Evolutionary conservation across 345 rosid species (phyloP).

Genomic region (Citrus trifoliata): DNA sequence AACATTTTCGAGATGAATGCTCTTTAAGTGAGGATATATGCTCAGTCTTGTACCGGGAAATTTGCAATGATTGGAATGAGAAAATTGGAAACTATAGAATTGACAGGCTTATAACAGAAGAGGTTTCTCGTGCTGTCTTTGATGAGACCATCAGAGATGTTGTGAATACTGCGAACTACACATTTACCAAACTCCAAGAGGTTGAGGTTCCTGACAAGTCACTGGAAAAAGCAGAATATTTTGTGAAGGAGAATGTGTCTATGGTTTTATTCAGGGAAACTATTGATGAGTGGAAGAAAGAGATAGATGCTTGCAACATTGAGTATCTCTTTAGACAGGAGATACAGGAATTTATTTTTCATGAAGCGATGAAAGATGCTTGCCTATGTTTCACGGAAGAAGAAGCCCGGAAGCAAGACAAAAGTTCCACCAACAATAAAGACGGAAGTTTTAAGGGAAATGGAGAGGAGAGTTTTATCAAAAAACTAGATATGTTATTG

Average conservation of each 20-base stretch:
- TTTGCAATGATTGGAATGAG: constrained; percentile 25
- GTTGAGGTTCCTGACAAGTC: background rate
- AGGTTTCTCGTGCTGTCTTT: constrained; percentile 28
- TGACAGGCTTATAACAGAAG: constrained; percentile 25
- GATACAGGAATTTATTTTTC: constrained; percentile 12
- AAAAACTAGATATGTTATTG: constrained; percentile 3
- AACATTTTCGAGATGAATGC: constrained; percentile 7
- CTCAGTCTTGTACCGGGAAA: constrained; percentile 14
- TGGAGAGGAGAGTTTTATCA: constrained; percentile 15
- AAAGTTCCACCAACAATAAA: background rate
- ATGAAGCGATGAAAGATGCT: constrained; percentile 23
- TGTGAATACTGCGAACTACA: constrained; percentile 13
- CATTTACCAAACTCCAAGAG: constrained; percentile 10
- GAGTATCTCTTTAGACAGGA: constrained; percentile 29
- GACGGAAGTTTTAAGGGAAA: background rate
- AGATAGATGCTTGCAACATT: constrained; percentile 12
- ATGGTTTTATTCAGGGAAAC: constrained; percentile 23
- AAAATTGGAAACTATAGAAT: constrained; percentile 11
- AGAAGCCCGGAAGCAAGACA: background rate
- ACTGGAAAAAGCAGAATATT: constrained; percentile 20
- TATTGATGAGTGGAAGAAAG: constrained; percentile 16
- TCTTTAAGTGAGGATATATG: constrained; percentile 16
- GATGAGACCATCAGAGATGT: constrained; percentile 29
- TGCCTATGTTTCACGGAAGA: background rate
- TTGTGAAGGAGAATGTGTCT: constrained; percentile 29